These are phyloP conservation scores for Taiozyma sp. DNA, from an alignment of 1,139 yeast species.

Conservation along the genomic window DNA sequence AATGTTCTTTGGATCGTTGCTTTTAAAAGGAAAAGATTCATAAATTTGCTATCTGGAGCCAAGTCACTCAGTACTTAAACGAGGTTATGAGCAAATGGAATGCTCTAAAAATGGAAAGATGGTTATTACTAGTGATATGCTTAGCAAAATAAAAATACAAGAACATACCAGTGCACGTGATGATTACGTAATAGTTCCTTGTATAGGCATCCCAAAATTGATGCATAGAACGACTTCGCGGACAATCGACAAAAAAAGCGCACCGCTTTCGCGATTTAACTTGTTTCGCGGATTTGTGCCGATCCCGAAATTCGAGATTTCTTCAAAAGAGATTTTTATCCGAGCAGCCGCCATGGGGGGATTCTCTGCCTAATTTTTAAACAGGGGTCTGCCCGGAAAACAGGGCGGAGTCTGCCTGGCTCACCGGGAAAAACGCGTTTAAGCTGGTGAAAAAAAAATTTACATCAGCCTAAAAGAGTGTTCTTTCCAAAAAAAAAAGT, in stretches of 20 bases:
- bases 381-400: background rate
- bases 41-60: background rate
- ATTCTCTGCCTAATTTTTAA: background rate
- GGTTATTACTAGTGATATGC: background rate
- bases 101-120: background rate
- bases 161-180: background rate
- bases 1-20: background rate
- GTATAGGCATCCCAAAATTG: background rate
- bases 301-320: background rate
- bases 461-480: background rate
- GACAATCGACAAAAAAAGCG: background rate
- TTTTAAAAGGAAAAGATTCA: background rate
- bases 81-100: background rate
- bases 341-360: background rate
- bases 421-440: background rate
- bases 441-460: background rate
- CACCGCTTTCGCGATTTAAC: background rate
- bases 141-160: too few relatives aligned
- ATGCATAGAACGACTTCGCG: background rate
- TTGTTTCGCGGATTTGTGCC: background rate
- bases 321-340: background rate
- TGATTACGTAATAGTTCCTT: background rate
- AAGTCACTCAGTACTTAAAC: background rate
- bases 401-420: background rate
- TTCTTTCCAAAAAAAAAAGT: background rate